Evolutionary conservation across 345 rosid species (phyloP).

Genomic region (Rubroshorea leprosula): DNA sequence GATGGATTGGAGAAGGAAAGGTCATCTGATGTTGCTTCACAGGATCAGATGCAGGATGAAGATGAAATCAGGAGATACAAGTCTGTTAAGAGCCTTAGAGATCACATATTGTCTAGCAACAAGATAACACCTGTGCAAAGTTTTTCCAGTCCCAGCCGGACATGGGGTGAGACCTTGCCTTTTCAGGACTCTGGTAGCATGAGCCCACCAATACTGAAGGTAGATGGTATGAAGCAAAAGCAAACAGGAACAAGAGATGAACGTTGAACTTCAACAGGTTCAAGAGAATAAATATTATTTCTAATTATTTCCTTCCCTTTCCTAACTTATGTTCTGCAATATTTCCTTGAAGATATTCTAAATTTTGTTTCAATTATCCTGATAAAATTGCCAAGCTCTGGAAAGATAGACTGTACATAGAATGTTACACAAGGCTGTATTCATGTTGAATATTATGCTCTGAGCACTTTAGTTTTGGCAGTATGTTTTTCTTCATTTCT

Average conservation of each 20-base stretch:
- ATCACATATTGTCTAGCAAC: slow-evolving; percentile 37
- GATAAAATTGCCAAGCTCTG: background rate
- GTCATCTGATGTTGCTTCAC: slow-evolving; percentile 24
- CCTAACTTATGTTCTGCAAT: background rate
- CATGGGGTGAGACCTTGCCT: slow-evolving; percentile 23
- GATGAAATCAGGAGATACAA: slow-evolving; percentile 41
- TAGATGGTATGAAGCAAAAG: slow-evolving; percentile 8
- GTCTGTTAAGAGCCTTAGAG: slow-evolving; percentile 43
- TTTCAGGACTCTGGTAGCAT: slow-evolving; percentile 18
- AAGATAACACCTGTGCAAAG: slow-evolving; percentile 15
- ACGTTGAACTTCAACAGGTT: slow-evolving; percentile 21
- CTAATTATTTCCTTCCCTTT: too few species aligned
- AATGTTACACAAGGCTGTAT: background rate
- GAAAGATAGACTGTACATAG: background rate
- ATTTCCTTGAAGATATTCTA: background rate
- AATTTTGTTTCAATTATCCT: background rate
- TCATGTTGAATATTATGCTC: background rate
- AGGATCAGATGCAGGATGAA: slow-evolving; percentile 28
- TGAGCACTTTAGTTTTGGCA: too few species aligned
- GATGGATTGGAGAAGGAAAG: slow-evolving; percentile 29
- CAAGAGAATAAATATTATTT: slow-evolving; percentile 8
- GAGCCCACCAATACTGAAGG: slow-evolving; percentile 14
- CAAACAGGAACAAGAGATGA: slow-evolving; percentile 12
- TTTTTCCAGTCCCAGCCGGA: slow-evolving; percentile 29
- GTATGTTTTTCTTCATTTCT: too few species aligned